These are phyloP conservation scores for Macrolepiota dolichaula DNA, from an alignment of 768 basidiomycete species.

Conservation along the genomic window DNA sequence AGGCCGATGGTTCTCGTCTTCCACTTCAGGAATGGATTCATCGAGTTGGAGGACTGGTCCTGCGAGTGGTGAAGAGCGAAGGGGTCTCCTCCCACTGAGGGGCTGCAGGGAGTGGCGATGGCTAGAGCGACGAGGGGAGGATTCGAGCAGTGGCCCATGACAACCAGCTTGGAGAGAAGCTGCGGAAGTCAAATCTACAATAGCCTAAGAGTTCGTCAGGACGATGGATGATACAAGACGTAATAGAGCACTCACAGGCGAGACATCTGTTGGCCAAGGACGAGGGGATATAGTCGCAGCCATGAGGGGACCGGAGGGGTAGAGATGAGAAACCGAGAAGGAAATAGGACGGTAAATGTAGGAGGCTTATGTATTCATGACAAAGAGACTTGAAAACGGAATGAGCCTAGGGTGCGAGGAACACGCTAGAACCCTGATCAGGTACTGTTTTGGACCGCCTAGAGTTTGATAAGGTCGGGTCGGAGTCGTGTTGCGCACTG, in stretches of 20 bases:
- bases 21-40: conserved; percentile 7
- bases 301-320: not conserved
- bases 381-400: not conserved
- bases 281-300: not conserved
- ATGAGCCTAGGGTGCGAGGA: not conserved
- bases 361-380: not conserved
- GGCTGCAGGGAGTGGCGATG: conserved; percentile 14
- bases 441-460: not conserved
- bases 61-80: conserved; percentile 41
- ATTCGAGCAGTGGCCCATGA: not conserved
- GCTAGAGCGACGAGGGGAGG: conserved; percentile 3
- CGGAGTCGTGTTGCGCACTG: not conserved
- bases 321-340: not conserved
- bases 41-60: conserved; percentile 31
- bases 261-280: not conserved
- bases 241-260: not conserved
- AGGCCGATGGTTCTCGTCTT: conserved; percentile 4
- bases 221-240: not conserved
- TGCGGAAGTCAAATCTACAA: not conserved
- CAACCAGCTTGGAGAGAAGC: not conserved
- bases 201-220: not conserved
- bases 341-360: not conserved
- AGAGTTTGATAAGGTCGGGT: not conserved
- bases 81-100: conserved; percentile 22
- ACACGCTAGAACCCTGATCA: conserved; percentile 2